Base-by-base conservation (phyloP, 306 rosid species). In the Sesbania bispinosa region DNA sequence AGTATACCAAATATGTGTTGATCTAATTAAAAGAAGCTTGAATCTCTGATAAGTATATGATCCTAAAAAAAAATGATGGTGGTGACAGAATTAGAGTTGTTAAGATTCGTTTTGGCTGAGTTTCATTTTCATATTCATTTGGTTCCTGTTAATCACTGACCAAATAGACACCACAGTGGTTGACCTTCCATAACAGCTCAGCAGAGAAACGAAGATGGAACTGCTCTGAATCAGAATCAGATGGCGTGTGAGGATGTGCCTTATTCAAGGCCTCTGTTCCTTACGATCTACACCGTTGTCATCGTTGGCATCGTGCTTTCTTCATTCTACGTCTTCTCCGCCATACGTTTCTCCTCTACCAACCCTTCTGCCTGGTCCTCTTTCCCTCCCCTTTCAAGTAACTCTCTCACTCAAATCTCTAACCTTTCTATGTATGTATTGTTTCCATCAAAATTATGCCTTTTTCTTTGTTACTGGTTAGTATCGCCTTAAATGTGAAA, bases 301-400 rank as follows among this genome's bases (percentile, higher is more conserved):
- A 39, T 88, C 16, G 62, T 84, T 43, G 97, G 92, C 54, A 74
- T 90, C 71, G 75, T 88, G 10, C 70, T 90, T 66, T 86, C 97
- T 1, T 81, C 97, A 10, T 75, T 86, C 47, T 88, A 90, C 54
- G 87, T 88, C 69, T 86, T 90, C 82, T 86, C 95, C 6, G 88
- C 95, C 42, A 77, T 90, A 18, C 88, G 77, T 82, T 78, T 39
- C 55, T 67, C 79, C 3, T 45, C 93, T 4, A 57, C 67, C 81
- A 71, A 78, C 48, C 64, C 87, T n/a, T n/a, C 79, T 53, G 13
- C 81, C 7, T 77, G 77, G 81, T 77, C 71, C 52, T 75, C 66
- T 77, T 47, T 70, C 41, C 57, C 82, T 57, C 72, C 80, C 18
- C 41, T 62, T 58, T 76, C 79, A 64, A 45, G 96, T 90, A 79